Base-by-base conservation (phyloP, 139 green algal species). In the Desmodesmus armatus region DNA sequence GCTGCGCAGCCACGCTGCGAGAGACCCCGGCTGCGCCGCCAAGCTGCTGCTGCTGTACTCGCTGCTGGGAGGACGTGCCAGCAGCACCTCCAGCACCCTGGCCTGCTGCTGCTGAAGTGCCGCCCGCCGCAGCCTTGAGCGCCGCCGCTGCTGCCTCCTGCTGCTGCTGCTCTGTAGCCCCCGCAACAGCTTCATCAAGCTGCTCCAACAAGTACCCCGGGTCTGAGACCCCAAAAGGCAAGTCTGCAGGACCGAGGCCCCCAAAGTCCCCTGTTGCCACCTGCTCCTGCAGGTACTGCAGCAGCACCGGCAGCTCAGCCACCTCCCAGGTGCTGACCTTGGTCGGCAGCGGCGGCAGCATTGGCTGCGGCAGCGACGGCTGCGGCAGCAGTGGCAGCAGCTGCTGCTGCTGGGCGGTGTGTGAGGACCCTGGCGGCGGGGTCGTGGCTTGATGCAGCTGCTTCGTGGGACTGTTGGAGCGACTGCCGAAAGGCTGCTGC, bases 251-350 rank as follows among this genome's bases (percentile, higher is more conserved):
- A 15, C 17, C 17, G n/a, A n/a, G n/a, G n/a, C 1, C 49, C 66
- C 0, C 66, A 75, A 19, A 75, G 5, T 55, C 9, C 27, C 76
- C 72, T 82, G 15, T 82, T 2, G 47, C 55, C 11, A 72, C 55
- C 55, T 82, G 76, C 76, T 82, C 76, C 0, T 66, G 31, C 55
- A 82, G 55, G 19, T 53, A 47, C 55, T 82, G 53, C 3, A 82
- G 23, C 44, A 85, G 9, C 1, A 85, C 5, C 4, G 79, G 79
- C 33, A 85, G 44, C 29, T 78, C 79, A 1, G 21, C 5, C 29
- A 85, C 29, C 79, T 85, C 79, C 79, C 79, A 85, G 41, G 31
- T n/a, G 37, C 79, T 85, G 29, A 85, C 65, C 65, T 69, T 85
- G 17, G 79, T 33, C 1, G 79, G 79, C 9, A 65, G 62, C 3